Conservation (phyloP, 2,329 filamentous ascomycete species). For the Aspergillus sp. region DNA sequence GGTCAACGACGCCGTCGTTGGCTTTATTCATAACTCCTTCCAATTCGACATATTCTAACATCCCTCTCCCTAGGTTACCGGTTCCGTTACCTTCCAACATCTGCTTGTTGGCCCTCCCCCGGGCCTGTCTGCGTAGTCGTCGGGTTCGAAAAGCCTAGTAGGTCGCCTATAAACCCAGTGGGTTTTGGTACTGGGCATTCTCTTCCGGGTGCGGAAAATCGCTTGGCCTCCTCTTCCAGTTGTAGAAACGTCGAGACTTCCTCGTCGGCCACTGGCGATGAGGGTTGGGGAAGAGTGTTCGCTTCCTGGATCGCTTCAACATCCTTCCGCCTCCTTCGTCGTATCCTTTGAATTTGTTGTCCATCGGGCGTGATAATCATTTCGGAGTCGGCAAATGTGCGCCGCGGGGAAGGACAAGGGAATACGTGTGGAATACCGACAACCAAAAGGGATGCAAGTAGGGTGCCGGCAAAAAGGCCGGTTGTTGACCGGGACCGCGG, state of each 20-base stretch:
- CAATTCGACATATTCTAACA: background rate
- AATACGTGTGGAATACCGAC: constrained; percentile 87
- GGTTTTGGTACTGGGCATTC: constrained; percentile 95
- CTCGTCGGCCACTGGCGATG: constrained; percentile 30
- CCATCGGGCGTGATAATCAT: constrained; percentile 43
- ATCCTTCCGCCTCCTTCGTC: constrained; percentile 38
- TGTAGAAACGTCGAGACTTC: constrained; percentile 47
- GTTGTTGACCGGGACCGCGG: constrained; percentile 91
- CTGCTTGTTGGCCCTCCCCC: constrained; percentile 12
- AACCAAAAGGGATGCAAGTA: constrained; percentile 86
- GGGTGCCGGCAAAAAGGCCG: constrained; percentile 90
- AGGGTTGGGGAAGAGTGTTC: constrained; percentile 13
- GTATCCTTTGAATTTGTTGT: constrained; percentile 41
- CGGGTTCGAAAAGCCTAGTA: constrained; percentile 66
- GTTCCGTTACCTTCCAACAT: constrained; percentile 1
- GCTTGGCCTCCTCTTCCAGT: constrained; percentile 42
- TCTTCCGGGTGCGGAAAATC: constrained; percentile 52
- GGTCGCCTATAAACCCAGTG: constrained; percentile 70
- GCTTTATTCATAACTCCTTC: background rate
- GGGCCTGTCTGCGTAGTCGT: constrained; percentile 19
- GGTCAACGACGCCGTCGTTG: background rate
- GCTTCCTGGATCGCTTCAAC: constrained; percentile 19
- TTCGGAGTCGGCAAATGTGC: constrained; percentile 70
- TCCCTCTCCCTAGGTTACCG: background rate
- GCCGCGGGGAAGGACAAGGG: constrained; percentile 81